Evolutionary conservation across 2,329 filamentous ascomycete species (phyloP), one percentile per base, ranked within the genome.

Genomic region (Sporothrix luriei): DNA sequence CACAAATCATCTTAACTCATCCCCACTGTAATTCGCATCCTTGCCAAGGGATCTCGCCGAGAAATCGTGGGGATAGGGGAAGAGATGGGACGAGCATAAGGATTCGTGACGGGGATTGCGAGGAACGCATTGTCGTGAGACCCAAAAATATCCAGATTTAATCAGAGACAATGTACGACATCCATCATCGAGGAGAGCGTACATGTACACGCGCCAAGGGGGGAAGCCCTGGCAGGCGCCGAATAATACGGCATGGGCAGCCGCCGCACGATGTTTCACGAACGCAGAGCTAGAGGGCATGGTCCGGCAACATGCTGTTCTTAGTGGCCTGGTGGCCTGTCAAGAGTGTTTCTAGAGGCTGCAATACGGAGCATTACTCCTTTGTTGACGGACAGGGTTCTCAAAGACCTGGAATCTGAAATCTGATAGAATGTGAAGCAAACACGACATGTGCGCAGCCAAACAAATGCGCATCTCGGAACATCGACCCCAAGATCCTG

Each of bases 221-320:
- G 40, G 40, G 40, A 13, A 10, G 57, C 57, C 21, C 38, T 61
- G 21, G 29, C 26, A 46, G 57, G 38, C 38, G 46, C n/a, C 38
- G 38, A 13, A 4, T 14, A 16, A 16, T 43, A 16, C 9, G 14
- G 1, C 40, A 16, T 24, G 40, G 21, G 40, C 46, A 65, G 46
- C 62, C 43, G 62, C 62, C 46, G 46, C 62, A 51, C 46, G 26
- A 38, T 65, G 62, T 65, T 65, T 65, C 62, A 65, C 62, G 29
- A 65, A 24, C 61, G 43, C 24, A 29, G 43, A 49, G 61, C 61
- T 64, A 64, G 43, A 64, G 26, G 26, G 43, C 38, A 61, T 61
- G 38, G 38, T 61, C 57, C 21, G 38, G 57, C 57, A 38, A 59
- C 19, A 46, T 24, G 26, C 46, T 19, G 38, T 26, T 43, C 21